These are phyloP conservation scores for Penicillium sclerotigenum DNA, from an alignment of 2,329 filamentous ascomycete genomes.

Conservation along the genomic window DNA sequence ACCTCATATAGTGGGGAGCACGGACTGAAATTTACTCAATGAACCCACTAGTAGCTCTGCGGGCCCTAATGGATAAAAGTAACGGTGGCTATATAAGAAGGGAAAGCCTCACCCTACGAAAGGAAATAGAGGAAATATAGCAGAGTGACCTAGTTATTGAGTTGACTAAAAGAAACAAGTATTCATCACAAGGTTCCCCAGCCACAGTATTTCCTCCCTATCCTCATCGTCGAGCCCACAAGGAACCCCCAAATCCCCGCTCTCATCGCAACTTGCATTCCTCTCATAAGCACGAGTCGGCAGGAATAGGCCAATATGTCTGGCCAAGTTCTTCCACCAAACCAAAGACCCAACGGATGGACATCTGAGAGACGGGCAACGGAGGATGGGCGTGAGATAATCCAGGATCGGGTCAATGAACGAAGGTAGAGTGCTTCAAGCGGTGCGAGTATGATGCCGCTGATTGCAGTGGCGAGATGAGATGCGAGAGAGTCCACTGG, in stretches of 20 bases:
- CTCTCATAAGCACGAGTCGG: slow-evolving; percentile 37
- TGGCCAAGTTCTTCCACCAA: slow-evolving; percentile 31
- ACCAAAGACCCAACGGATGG: slow-evolving; percentile 33
- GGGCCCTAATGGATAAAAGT: no score
- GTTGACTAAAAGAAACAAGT: not conserved
- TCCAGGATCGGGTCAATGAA: slow-evolving; percentile 38
- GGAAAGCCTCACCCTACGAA: no score
- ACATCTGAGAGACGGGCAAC: slow-evolving; percentile 29
- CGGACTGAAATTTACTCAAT: no score
- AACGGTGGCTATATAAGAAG: no score
- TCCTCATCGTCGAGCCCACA: slow-evolving; percentile 37
- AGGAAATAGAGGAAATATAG: not conserved
- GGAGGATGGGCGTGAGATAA: slow-evolving; percentile 30
- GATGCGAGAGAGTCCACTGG: slow-evolving; percentile 44
- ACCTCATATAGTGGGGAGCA: no score
- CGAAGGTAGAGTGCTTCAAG: slow-evolving; percentile 42
- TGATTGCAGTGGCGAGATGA: slow-evolving; percentile 39
- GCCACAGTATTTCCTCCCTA: slow-evolving; percentile 41
- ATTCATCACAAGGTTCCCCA: slow-evolving; percentile 35
- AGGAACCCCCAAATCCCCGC: slow-evolving; percentile 39
- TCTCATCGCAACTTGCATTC: slow-evolving; percentile 38
- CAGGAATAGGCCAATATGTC: slow-evolving; percentile 36
- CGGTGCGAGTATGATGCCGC: slow-evolving; percentile 39
- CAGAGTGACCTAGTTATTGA: not conserved
- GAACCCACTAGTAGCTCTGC: no score